Evolutionary conservation across 176 grass and related monocot genomes (phyloP), one percentile per base, ranked within the genome.

Genomic region (Cocos nucifera): DNA sequence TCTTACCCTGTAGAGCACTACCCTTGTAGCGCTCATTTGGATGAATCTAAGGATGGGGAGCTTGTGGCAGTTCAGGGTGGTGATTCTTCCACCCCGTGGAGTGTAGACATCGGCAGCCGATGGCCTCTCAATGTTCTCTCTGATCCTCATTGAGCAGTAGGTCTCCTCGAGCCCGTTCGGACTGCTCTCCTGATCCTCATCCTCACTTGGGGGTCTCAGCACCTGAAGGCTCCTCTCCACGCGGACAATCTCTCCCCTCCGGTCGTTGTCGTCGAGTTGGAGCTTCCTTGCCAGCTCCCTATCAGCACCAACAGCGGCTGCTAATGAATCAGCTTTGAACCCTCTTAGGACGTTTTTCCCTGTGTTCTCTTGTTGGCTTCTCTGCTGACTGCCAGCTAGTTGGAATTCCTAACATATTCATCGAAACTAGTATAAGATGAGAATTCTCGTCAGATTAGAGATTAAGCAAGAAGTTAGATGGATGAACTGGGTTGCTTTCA

Each of bases 11-110:
- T 48, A 20, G 32, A 82, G 79, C 23, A 82, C 72, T 3, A 58
- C 67, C 30, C 79, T 50, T 9, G 28, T 59, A 48, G 72, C 72
- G 4, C 66, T 76, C 66, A 82, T 66, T 63, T 82, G 79, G 35
- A 82, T 24, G 54, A 65, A 10, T 35, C 65, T 60, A 14, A 82
- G 59, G 15, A 82, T 72, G 5, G 79, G 72, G 10, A 82, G 60
- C 49, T 82, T 82, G 15, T 76, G 79, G 59, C 60, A 61, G 19
- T 79, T 56, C 0, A 75, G 64, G 0, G 51, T 35, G 3, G 75
- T 64, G n/a, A 75, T 50, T 27, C 75, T 70, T 19, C 62, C 69
- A 0, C 56, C 60, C 16, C 48, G 53, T 16, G 48, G 44, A 2
- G 55, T 73, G 61, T 66, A 79, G 66, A 82, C 62, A 22, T 76